Evolutionary conservation across 805 yeast genomes (phyloP).

Genomic region (Zygoascus flipseniorum): DNA sequence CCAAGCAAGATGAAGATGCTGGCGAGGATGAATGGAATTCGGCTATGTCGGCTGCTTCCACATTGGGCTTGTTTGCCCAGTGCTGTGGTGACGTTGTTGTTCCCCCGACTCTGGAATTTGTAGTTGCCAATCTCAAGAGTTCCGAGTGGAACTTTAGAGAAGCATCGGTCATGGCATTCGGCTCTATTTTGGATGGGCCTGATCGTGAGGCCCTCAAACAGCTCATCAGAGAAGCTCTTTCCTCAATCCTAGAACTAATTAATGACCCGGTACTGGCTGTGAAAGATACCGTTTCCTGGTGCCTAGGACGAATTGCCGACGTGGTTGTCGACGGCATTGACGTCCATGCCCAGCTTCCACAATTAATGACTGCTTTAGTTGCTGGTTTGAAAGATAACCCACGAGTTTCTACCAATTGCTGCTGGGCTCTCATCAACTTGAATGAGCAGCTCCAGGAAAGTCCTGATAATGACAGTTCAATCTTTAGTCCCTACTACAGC

Average conservation of each 20-base stretch:
- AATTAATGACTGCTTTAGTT: constrained; percentile 62
- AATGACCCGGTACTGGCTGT: constrained; percentile 74
- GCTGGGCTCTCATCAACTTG: constrained; percentile 93
- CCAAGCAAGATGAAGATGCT: constrained; percentile 84
- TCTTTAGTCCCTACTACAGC: constrained; percentile 68
- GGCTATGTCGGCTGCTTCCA: constrained; percentile 98
- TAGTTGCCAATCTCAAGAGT: constrained; percentile 58
- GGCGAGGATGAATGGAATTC: constrained; percentile 94
- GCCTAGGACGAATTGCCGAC: constrained; percentile 93
- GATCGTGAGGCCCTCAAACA: constrained; percentile 58
- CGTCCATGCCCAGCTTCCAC: constrained; percentile 53
- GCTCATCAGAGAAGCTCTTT: constrained; percentile 73
- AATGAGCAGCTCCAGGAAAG: constrained; percentile 66
- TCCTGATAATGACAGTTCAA: constrained; percentile 39
- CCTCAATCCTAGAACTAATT: constrained; percentile 67
- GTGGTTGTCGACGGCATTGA: constrained; percentile 71
- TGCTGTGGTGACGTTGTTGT: constrained; percentile 81
- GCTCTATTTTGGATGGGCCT: constrained; percentile 93
- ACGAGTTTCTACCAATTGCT: constrained; percentile 90
- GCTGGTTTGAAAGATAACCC: constrained; percentile 87
- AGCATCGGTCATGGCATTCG: constrained; percentile 99
- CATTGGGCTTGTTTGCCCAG: constrained; percentile 88
- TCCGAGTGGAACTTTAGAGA: constrained; percentile 80
- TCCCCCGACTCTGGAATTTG: constrained; percentile 76
- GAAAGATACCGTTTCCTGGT: constrained; percentile 97